phyloP scores from a whole-genome alignment of 306 rosid species.

The Senna tora region DNA sequence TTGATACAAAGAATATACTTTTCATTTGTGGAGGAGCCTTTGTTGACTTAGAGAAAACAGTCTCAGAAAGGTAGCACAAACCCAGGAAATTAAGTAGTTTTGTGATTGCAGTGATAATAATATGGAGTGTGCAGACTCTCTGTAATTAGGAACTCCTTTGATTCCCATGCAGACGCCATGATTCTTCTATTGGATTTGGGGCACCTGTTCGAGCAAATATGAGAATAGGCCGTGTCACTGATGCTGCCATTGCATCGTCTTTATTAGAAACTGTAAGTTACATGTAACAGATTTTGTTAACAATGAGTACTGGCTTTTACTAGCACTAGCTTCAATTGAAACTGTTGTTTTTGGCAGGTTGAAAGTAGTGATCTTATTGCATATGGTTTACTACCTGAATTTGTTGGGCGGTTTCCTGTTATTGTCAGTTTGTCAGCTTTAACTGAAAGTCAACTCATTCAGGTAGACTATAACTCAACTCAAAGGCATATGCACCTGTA shows the following conservation, averaged over 20 bases:
- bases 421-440: constrained; percentile 92
- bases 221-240: constrained; percentile 86
- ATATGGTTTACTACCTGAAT: constrained; percentile 93
- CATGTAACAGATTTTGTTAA: constrained; percentile 24
- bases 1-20: constrained; percentile 95
- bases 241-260: constrained; percentile 78
- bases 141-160: constrained; percentile 26
- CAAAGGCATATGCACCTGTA: constrained; percentile 3
- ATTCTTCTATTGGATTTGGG: constrained; percentile 97
- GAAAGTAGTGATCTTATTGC: constrained; percentile 97
- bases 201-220: constrained; percentile 92
- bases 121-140: constrained; percentile 10
- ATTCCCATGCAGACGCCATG: constrained; percentile 71
- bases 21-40: constrained; percentile 99
- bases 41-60: constrained; percentile 91
- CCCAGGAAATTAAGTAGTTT: constrained; percentile 30
- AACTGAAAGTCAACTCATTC: constrained; percentile 85
- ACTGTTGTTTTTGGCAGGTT: constrained; percentile 58
- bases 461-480: constrained; percentile 54
- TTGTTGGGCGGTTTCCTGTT: constrained; percentile 94
- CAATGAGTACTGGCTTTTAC: constrained; percentile 22
- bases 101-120: constrained; percentile 4
- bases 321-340: constrained; percentile 26
- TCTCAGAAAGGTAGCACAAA: constrained; percentile 86
- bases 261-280: constrained; percentile 79